Base-by-base conservation (phyloP, 1,284 basidiomycete species). In the Ustilago loliicola region DNA sequence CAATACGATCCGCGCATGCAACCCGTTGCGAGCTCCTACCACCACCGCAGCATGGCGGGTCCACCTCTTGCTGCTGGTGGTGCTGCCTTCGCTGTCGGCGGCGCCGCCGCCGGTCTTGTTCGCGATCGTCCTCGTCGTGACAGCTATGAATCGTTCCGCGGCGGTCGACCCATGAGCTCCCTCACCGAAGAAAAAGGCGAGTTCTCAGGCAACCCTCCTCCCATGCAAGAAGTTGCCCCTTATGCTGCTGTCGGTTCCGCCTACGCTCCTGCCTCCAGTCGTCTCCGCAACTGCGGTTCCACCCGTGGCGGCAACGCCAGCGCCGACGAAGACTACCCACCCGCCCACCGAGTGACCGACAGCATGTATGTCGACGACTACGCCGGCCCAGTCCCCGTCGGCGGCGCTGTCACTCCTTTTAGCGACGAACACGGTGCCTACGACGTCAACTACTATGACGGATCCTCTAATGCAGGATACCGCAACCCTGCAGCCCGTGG, bases 391-490 rank as follows among this genome's bases (percentile, higher is more conserved):
- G 25, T 34, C 15, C 45, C 45, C 21, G 45, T 47, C n/a, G 40
- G 57, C 17, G 59, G 62, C 13, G 65, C 62, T 0, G 66, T 60
- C 2, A 66, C 67, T 2, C 72, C 72, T 11, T 70, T 63, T 42
- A 67, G 57, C 58, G 74, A 77, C 56, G 74, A 77, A 47, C 62
- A 77, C 50, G 74, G 69, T 17, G 69, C 62, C 9, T 69, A 73
- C 66, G 78, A 75, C 34, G 74, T 69, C 55, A 72, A 71, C 50
- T 73, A 80, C 63, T 80, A 80, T 65, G 78, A 80, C 42, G 78
- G 74, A 15, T 67, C 63, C 47, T 54, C 67, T 3, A 67, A 21
- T 11, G 45, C 19, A 0, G 77, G 70, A 0, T 80, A 80, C 72
- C 74, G 70, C 65, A 77, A 68, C 64, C 55, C 56, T n/a, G 78